phyloP scores from a whole-genome alignment of 2,329 filamentous ascomycete species.

The Aspergillus fijiensis region DNA sequence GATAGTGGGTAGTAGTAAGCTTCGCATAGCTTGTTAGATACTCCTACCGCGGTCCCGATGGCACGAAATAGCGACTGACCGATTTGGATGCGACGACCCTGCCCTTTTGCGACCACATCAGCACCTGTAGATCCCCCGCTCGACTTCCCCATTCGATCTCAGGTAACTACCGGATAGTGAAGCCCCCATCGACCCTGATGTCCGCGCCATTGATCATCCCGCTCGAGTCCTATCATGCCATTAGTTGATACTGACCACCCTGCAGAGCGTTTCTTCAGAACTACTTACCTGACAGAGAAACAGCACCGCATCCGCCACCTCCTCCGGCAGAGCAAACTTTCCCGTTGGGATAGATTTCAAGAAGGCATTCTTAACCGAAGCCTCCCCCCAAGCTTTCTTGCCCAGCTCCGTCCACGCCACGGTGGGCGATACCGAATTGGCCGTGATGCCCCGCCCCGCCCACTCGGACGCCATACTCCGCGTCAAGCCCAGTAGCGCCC shows the following conservation, averaged over 20 bases:
- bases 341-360: slow-evolving; percentile 41
- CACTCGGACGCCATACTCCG: slow-evolving; percentile 51
- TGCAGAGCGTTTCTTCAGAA: background rate
- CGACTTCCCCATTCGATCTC: background rate
- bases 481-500: slow-evolving; percentile 46
- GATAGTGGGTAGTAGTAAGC: background rate
- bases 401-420: slow-evolving; percentile 50
- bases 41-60: background rate
- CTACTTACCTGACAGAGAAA: slow-evolving; percentile 40
- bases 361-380: slow-evolving; percentile 36
- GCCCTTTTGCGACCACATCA: background rate
- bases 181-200: slow-evolving; percentile 42
- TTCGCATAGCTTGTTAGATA: background rate
- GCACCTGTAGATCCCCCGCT: background rate
- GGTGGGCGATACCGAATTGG: slow-evolving; percentile 49
- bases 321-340: slow-evolving; percentile 40
- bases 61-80: background rate
- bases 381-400: slow-evolving; percentile 44
- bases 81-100: background rate
- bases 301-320: slow-evolving; percentile 41
- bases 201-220: slow-evolving; percentile 46
- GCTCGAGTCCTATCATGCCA: slow-evolving; percentile 33
- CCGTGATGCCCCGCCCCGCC: slow-evolving; percentile 47
- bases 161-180: slow-evolving; percentile 32
- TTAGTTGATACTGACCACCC: background rate